A percentile compares a stretch with the other conserved stretches of the same genome.
Conservation (phyloP, 2,329 filamentous ascomycete genomes). For the Fusarium sp. region DNA sequence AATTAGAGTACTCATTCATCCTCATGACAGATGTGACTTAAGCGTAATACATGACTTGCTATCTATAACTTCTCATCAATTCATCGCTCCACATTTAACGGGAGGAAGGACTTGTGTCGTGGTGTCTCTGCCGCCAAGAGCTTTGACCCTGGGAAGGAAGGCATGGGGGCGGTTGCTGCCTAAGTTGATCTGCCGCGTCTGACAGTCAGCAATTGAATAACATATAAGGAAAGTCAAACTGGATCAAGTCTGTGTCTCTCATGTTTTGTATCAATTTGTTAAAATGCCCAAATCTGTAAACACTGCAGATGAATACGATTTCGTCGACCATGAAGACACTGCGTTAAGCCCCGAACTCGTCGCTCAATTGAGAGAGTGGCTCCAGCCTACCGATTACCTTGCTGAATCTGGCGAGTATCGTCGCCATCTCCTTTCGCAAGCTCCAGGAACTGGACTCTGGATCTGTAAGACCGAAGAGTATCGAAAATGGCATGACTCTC, state of each 20-base stretch:
- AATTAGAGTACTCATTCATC: no score
- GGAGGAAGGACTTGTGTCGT: no score
- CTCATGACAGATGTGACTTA: no score
- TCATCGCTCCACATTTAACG: no score
- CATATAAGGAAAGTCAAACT: background rate
- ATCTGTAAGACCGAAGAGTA: conserved; percentile 41
- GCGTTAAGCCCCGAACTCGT: conserved; percentile 25
- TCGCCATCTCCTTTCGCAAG: conserved; percentile 40
- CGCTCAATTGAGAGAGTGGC: conserved; percentile 39
- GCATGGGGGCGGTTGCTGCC: background rate
- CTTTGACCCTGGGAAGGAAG: background rate
- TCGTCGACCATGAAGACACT: conserved; percentile 31
- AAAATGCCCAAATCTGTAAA: conserved; percentile 31
- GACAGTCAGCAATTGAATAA: background rate
- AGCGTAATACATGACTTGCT: no score
- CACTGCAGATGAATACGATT: conserved; percentile 36
- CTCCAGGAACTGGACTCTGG: conserved; percentile 44
- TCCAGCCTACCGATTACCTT: conserved; percentile 46
- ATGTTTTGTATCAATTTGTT: background rate
- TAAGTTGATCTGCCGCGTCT: background rate
- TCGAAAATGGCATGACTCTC: conserved; percentile 38
- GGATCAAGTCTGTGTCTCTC: background rate
- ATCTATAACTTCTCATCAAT: no score
- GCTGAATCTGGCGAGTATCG: conserved; percentile 44
- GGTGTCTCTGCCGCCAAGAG: no score